Evolutionary conservation across 345 rosid species (phyloP), one percentile per base, ranked within the genome.

Genomic region (Aquilaria sinensis): DNA sequence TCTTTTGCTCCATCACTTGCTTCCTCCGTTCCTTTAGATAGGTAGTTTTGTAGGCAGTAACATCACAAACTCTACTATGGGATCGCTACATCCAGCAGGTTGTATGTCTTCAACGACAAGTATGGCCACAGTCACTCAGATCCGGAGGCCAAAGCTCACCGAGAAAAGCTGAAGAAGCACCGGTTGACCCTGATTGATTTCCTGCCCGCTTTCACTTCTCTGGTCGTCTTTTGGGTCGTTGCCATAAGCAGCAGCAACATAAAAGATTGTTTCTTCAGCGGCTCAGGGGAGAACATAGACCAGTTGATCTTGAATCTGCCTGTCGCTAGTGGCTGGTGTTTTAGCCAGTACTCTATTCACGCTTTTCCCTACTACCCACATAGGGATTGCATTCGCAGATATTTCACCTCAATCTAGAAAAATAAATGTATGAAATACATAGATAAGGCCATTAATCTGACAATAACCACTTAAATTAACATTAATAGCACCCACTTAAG

Each of bases 1-100:
- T 48, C 4, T 0, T 47, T 5, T 72, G 80, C 47, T 67, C 81
- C 0, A 4, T 70, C 14, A 34, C 63, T 2, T 75, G 90, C 60
- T 77, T 80, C 52, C 49, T 84, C 53, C 77, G 79, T 61, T 80
- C 83, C 30, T 84, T 84, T 72, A 82, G 85, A 87, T 72, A 82
- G 85, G 84, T 49, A 80, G 86, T 62, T 74, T 80, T 65, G 10
- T 33, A 9, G 43, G 8, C 7, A 49, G 48, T 1, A 23, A 23
- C 72, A 80, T 10, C 73, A 76, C 10, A 72, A 68, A 50, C 51
- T 84, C 15, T 74, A 72, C 60, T 73, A 82, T 31, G 82, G 85
- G 1, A 31, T 87, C 0, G 94, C 88, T 60, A 84, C 83, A 0
- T 0, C 5, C 11, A 33, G 65, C 0, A 82, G 85, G 13, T 58